Evolutionary conservation across 257 asterid genomes (phyloP), one percentile per base, ranked within the genome.

Genomic region (Schizonepeta tenuifolia): DNA sequence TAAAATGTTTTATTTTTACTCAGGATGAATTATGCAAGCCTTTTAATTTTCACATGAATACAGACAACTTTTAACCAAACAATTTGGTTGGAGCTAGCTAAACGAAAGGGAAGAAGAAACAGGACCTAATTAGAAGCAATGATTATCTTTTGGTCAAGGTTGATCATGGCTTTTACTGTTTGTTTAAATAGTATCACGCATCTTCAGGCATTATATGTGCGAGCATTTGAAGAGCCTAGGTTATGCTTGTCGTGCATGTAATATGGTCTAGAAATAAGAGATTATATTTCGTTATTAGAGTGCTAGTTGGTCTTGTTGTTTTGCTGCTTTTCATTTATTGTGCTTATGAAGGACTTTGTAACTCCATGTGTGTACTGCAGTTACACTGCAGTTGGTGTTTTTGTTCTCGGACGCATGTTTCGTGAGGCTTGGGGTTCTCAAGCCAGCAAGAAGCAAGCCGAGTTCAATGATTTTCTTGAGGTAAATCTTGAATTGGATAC

Each of bases 331-430:
- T 79, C 33, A 11, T 59, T 47, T 70, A 72, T 58, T 81, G 49
- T 65, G 9, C 77, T 57, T 24, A 22, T 47, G 60, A 46, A 74
- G 53, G 73, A 56, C 67, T 81, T 79, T 72, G 70, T 77, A 80
- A 73, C 60, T 51, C 62, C 60, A 73, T 79, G 77, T 78, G 11
- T 75, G 71, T 68, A 59, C 75, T 18, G 60, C 85, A 94, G 97
- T 72, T 94, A 89, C 83, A 86, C 99, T 53, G 99, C 99, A 72
- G 97, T 91, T 78, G 99, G 99, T 15, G 97, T 94, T 63, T 91
- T 94, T 78, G 99, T 94, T 78, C 97, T 94, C 75, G 99, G 99
- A 18, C 91, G 96, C 79, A 85, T 82, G 83, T 89, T 94, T 69
- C 83, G 80, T 64, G 93, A 94, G 80, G 91, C 97, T 63, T 94